Evolutionary conservation across 108 stramenopile genomes (phyloP), one percentile per base, ranked within the genome.

Genomic region (Cyclotella sp.): DNA sequence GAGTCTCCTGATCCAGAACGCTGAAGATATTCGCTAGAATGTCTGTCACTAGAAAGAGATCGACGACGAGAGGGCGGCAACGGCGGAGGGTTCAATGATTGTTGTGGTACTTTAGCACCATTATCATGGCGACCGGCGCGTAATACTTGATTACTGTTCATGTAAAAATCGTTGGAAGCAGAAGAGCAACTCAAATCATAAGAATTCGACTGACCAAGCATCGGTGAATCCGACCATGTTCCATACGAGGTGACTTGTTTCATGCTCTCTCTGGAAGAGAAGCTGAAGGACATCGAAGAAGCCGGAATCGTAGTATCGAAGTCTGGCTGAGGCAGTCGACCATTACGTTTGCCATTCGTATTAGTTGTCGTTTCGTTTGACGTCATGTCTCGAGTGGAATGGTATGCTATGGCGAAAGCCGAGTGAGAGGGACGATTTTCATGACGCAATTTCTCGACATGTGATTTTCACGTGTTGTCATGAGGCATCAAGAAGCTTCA

Each of bases 11-110:
- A 64, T 22, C 63, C 63, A 24, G 41, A 64, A 26, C 63, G 41
- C 13, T 39, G 61, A 21, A 46, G 13, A 30, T 64, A 46, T 45
- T 44, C 10, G 24, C 30, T 19, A 46, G n/a, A 19, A 19, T 51
- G 16, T 51, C 43, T 64, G 12, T 58, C 55, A 21, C 24, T 21
- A 45, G 60, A 64, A 45, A 26, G n/a, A 19, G 63, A 21, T 21
- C 63, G 63, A 22, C 63, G 63, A 45, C 63, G 63, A 10, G 63
- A 64, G 19, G 63, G 63, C 12, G 63, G 63, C 1, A 64, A 21
- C 22, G 63, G 63, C 42, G 63, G 63, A 0, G 63, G 44, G 22
- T 64, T 64, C 22, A 64, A 34, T 28, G 63, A 62, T n/a, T 30
- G 43, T 64, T 64, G 63, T 45, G 44, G 41, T 3, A 28, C 44